phyloP scores from a whole-genome alignment of 2,329 filamentous ascomycete genomes.

The Pseudocercospora cruenta region DNA sequence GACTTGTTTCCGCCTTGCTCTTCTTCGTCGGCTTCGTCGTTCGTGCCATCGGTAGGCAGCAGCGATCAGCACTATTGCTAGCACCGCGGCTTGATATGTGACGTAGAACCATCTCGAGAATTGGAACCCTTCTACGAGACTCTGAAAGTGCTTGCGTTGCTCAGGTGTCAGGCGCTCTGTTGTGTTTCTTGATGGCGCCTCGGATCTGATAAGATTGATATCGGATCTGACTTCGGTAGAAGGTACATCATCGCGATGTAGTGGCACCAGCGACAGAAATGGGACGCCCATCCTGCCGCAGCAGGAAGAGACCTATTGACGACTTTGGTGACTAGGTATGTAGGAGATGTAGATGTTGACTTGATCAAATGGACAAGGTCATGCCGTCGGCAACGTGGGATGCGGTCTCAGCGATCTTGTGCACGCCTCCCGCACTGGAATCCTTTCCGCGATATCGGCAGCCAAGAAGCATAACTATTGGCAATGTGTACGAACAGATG shows the following conservation, averaged over 20 bases:
- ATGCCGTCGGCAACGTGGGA: not conserved
- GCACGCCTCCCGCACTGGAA: not conserved
- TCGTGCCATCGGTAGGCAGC: constrained; percentile 35
- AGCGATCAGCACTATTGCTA: constrained; percentile 43
- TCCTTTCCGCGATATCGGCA: constrained; percentile 4
- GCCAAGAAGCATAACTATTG: not conserved
- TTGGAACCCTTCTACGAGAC: constrained; percentile 18
- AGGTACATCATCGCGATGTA: not conserved
- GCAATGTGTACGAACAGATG: not conserved
- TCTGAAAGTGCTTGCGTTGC: constrained; percentile 9
- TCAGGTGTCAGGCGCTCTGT: not conserved
- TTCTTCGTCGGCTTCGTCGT: constrained; percentile 10
- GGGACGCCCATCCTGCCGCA: not conserved
- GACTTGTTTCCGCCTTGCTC: constrained; percentile 13
- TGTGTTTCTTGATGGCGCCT: not conserved
- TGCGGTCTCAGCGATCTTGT: not conserved
- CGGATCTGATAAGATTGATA: constrained; percentile 5
- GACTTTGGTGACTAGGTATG: not conserved
- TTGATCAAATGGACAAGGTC: not conserved
- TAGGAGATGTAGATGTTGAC: not conserved
- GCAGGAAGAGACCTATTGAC: not conserved
- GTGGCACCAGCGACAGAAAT: not conserved
- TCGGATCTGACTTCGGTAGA: not conserved
- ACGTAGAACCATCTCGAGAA: constrained; percentile 44
- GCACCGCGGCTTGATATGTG: constrained; percentile 46